Evolutionary conservation across 2,329 filamentous ascomycete species (phyloP).

Genomic region (Fusarium abutilonis): DNA sequence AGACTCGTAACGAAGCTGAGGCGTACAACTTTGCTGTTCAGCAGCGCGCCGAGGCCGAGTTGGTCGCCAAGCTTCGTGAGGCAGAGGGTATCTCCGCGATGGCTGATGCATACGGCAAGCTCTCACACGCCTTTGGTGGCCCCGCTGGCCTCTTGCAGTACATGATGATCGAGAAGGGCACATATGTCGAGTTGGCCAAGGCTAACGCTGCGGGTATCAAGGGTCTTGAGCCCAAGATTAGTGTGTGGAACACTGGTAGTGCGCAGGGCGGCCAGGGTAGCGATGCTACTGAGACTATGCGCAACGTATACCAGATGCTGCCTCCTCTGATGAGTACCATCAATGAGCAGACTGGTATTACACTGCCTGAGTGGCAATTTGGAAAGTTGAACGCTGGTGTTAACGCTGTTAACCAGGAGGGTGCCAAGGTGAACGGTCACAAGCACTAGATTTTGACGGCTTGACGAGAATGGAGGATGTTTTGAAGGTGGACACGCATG

Average conservation of each 20-base stretch:
- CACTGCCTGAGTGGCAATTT: constrained; percentile 80
- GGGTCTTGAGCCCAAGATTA: constrained; percentile 88
- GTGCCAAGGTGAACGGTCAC: constrained; percentile 38
- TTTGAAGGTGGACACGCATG: too few species aligned
- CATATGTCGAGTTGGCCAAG: constrained; percentile 79
- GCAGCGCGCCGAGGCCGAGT: constrained; percentile 67
- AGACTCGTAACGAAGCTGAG: constrained; percentile 59
- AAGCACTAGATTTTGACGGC: constrained; percentile 10
- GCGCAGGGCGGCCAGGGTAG: constrained; percentile 53
- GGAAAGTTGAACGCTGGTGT: constrained; percentile 55
- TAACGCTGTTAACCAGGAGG: constrained; percentile 46
- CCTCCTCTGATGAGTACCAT: constrained; percentile 86
- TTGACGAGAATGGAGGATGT: too few species aligned
- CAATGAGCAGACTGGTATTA: constrained; percentile 87
- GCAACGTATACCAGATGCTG: constrained; percentile 85
- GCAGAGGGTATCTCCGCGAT: constrained; percentile 81
- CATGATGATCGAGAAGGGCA: constrained; percentile 87
- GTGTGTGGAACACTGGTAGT: constrained; percentile 83
- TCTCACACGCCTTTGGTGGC: constrained; percentile 78
- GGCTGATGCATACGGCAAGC: constrained; percentile 80
- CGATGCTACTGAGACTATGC: constrained; percentile 68
- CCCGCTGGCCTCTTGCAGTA: constrained; percentile 82
- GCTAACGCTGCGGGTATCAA: constrained; percentile 80
- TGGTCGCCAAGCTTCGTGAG: constrained; percentile 72
- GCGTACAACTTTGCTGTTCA: constrained; percentile 51